phyloP scores from a whole-genome alignment of 352 stramenopile genomes.

The Globisporangium radiosum region DNA sequence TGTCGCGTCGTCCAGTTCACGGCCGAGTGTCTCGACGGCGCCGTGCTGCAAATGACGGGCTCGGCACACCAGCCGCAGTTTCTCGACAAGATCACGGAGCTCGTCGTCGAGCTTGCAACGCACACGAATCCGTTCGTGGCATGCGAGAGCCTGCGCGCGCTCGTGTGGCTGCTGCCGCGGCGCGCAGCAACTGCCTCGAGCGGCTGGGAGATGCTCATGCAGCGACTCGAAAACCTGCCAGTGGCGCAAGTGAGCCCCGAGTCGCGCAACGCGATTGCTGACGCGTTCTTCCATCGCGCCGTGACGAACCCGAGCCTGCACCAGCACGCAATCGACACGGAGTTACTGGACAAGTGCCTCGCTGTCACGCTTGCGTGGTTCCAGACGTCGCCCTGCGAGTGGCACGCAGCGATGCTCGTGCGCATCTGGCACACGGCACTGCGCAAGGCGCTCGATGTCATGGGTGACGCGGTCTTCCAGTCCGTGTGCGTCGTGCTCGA shows the following conservation, averaged over 20 bases:
- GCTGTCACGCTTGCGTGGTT: slow-evolving; percentile 56
- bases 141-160: slow-evolving; percentile 49
- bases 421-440: slow-evolving; percentile 57
- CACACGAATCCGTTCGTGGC: slow-evolving; percentile 50
- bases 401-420: slow-evolving; percentile 53
- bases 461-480: slow-evolving; percentile 42
- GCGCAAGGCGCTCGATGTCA: slow-evolving; percentile 25
- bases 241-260: slow-evolving; percentile 40
- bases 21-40: slow-evolving; percentile 39
- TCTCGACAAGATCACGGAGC: slow-evolving; percentile 39
- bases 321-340: slow-evolving; percentile 31
- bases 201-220: slow-evolving; percentile 36
- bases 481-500: slow-evolving; percentile 49
- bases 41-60: slow-evolving; percentile 33
- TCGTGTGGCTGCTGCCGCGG: slow-evolving; percentile 70
- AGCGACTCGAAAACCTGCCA: slow-evolving; percentile 38
- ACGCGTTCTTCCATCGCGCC: slow-evolving; percentile 55
- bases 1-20: slow-evolving; percentile 46
- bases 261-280: slow-evolving; percentile 44
- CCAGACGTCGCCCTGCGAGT: slow-evolving; percentile 45
- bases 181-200: slow-evolving; percentile 7
- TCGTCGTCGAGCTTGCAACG: slow-evolving; percentile 29
- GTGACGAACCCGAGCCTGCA: slow-evolving; percentile 35
- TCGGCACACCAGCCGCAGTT: slow-evolving; percentile 42
- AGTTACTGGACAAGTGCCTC: slow-evolving; percentile 42